These are phyloP conservation scores for Rubroshorea leprosula DNA, from an alignment of 345 rosid species.

Conservation along the genomic window DNA sequence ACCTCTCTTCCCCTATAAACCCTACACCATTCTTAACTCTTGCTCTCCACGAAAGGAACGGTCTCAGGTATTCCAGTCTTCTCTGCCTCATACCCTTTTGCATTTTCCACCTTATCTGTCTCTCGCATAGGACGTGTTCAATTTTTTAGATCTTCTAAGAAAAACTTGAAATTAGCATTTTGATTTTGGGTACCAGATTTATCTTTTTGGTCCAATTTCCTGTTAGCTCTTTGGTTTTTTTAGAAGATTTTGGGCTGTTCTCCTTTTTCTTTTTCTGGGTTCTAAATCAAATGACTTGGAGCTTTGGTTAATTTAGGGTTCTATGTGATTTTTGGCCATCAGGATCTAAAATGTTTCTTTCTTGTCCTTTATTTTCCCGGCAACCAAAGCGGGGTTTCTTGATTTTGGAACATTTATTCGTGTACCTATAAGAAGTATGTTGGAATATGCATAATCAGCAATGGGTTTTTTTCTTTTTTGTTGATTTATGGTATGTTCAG, in stretches of 20 bases:
- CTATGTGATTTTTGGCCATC: no score
- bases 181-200: neutral
- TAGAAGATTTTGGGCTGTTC: no score
- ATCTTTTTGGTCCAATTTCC: neutral
- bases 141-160: neutral
- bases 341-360: neutral
- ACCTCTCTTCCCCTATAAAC: neutral
- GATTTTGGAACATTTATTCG: neutral
- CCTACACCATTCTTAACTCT: neutral
- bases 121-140: neutral
- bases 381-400: neutral
- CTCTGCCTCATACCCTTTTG: neutral
- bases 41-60: neutral
- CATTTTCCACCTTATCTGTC: neutral
- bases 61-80: neutral
- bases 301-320: neutral
- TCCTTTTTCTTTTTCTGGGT: neutral
- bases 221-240: neutral
- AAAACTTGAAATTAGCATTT: neutral
- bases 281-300: no score
- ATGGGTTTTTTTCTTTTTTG: neutral
- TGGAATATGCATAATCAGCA: neutral
- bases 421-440: neutral
- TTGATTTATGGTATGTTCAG: neutral
- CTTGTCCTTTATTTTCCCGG: neutral